Base-by-base conservation (phyloP, 1,284 basidiomycete species). In the Stygiomarasmius scandens region DNA sequence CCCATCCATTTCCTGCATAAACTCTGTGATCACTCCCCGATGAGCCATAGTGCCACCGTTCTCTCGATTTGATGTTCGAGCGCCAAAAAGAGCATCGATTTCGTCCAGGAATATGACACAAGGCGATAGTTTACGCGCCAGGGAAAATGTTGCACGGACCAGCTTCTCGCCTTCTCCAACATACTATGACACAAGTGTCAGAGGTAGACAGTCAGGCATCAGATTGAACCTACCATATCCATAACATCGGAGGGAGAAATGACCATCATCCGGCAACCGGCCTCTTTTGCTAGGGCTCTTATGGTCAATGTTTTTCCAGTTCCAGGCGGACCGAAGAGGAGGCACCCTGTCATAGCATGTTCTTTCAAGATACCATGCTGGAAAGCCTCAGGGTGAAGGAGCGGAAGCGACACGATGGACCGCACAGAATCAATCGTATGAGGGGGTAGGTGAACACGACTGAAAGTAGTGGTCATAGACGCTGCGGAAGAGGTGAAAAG, bases 1-100 rank as follows among this genome's bases (percentile, higher is more conserved):
- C 2, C 96, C 96, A 67, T 98, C 96, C 95, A 98, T 98, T 70
- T 97, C 95, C 70, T 98, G 95, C 96, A 98, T 98, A 71, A 98
- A 96, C 70, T 98, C 95, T 20, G 93, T 92, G 67, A 95, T 87
- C 54, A 93, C 84, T 24, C 89, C 88, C 61, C 92, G 84, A 72
- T 93, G 95, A 27, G 90, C 95, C 71, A 90, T 85, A 59, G 78
- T 89, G 61, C 93, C 88, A 5, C 92, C 93, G 54, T 87, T 87
- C 59, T 93, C 92, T 22, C 92, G 84, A 16, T 86, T 83, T 49
- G 90, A 90, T 64, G 88, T 86, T 23, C 96, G 88, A 25, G 95
- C 93, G 27, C 93, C 93, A 63, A 98, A 95, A 1, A 98, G 80
- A 1, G 93, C 93, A 68, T 98, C 96, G 55, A 98, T 92, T 73